Percentiles rank a stretch among this genome's conserved stretches.
phyloP scores from a whole-genome alignment of 2,329 filamentous ascomycete genomes.

The Proliferodiscus dingleyae region DNA sequence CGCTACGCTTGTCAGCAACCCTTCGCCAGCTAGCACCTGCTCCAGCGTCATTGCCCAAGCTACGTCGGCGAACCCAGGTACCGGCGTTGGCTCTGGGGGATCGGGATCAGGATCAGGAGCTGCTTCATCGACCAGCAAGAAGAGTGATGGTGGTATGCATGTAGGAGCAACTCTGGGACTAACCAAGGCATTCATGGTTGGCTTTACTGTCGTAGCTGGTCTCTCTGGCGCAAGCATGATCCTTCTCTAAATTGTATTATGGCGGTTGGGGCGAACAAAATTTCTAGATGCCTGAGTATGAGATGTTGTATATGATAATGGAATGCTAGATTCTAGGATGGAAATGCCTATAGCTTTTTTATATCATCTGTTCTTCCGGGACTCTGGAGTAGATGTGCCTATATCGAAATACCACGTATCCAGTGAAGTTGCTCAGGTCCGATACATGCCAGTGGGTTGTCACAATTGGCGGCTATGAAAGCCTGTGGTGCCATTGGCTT shows the following conservation, averaged over 20 bases:
- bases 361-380: too few species aligned
- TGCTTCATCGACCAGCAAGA: constrained; percentile 19
- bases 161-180: constrained; percentile 16
- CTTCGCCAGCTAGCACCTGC: constrained; percentile 26
- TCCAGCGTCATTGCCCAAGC: constrained; percentile 20
- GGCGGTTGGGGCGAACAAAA: not conserved
- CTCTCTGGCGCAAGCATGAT: constrained; percentile 23
- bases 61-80: constrained; percentile 3
- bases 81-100: constrained; percentile 3
- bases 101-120: constrained; percentile 2
- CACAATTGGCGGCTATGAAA: too few species aligned
- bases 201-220: constrained; percentile 16
- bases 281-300: not conserved
- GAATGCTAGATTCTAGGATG: too few species aligned
- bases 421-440: too few species aligned
- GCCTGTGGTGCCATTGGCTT: too few species aligned
- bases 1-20: constrained; percentile 48
- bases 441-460: too few species aligned
- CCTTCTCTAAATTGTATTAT: constrained; percentile 4
- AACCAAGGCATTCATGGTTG: constrained; percentile 15
- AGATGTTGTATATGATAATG: not conserved
- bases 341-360: too few species aligned
- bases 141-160: constrained; percentile 20
- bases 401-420: too few species aligned
- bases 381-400: too few species aligned